phyloP scores from a whole-genome alignment of 2,329 filamentous ascomycete species.

The Rhinocladiella similis region DNA sequence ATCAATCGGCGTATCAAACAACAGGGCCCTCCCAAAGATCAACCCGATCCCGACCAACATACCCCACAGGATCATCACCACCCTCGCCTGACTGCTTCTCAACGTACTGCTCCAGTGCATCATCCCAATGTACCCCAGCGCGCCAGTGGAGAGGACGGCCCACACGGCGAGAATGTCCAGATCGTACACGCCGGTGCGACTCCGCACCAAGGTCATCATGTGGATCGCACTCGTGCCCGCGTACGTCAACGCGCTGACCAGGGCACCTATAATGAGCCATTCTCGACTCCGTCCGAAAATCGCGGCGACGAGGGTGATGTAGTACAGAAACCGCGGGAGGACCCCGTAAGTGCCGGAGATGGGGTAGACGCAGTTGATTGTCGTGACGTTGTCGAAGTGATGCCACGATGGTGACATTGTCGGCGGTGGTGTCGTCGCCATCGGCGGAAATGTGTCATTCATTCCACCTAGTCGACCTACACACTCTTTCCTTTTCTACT shows the following conservation, averaged over 20 bases:
- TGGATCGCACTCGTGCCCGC: slow-evolving; percentile 32
- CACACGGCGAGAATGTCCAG: slow-evolving; percentile 31
- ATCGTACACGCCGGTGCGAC: slow-evolving; percentile 27
- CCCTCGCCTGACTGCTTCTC: slow-evolving; percentile 24
- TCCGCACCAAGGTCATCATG: slow-evolving; percentile 29
- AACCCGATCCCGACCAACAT: slow-evolving; percentile 25
- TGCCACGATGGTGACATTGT: neutral
- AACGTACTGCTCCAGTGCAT: slow-evolving; percentile 31
- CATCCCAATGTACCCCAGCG: slow-evolving; percentile 30
- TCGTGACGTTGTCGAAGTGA: slow-evolving; percentile 7
- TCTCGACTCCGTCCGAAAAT: slow-evolving; percentile 31
- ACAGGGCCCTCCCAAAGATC: slow-evolving; percentile 25
- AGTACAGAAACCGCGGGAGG: slow-evolving; percentile 32
- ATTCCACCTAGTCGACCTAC: too few relatives aligned
- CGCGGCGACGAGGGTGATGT: slow-evolving; percentile 31
- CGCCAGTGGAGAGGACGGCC: slow-evolving; percentile 30
- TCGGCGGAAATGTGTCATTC: neutral
- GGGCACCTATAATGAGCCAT: slow-evolving; percentile 34
- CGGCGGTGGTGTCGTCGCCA: slow-evolving; percentile 11
- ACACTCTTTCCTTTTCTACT: too few relatives aligned
- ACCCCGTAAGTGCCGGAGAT: slow-evolving; percentile 33
- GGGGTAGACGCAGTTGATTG: slow-evolving; percentile 26
- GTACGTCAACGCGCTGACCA: slow-evolving; percentile 33
- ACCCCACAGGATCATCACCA: slow-evolving; percentile 31
- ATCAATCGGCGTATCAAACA: slow-evolving; percentile 23